These are phyloP conservation scores for Cryptomeria japonica DNA, from an alignment of 75 land plant species.

Conservation along the genomic window DNA sequence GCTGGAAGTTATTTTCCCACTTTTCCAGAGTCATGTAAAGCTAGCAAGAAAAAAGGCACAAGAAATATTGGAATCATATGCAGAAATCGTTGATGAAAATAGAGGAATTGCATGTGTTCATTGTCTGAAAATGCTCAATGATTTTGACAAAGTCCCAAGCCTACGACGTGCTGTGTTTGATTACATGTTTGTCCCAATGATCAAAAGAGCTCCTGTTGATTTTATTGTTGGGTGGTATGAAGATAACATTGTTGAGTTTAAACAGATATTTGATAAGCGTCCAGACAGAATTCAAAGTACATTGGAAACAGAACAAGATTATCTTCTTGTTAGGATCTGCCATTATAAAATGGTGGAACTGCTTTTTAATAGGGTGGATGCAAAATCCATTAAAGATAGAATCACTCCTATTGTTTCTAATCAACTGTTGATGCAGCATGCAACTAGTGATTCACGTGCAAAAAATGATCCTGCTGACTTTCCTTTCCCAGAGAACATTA, in stretches of 20 bases:
- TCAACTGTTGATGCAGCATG: slow-evolving; percentile 30
- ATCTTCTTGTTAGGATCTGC: slow-evolving; percentile 29
- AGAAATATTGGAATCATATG: slow-evolving; percentile 24
- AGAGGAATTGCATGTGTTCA: slow-evolving; percentile 22
- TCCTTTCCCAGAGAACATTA: slow-evolving; percentile 37
- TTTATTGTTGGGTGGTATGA: slow-evolving; percentile 37
- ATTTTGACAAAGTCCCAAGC: slow-evolving; percentile 20
- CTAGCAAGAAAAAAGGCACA: slow-evolving; percentile 18
- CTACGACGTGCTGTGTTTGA: slow-evolving; percentile 39
- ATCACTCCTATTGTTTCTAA: slow-evolving; percentile 28
- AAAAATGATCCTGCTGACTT: slow-evolving; percentile 32
- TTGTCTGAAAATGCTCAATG: slow-evolving; percentile 29
- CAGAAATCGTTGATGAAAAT: slow-evolving; percentile 22
- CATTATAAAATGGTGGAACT: slow-evolving; percentile 32
- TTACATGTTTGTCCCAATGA: slow-evolving; percentile 27
- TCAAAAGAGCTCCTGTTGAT: slow-evolving; percentile 21
- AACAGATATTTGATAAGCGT: slow-evolving; percentile 4
- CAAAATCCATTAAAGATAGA: slow-evolving; percentile 26
- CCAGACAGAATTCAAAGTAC: background rate
- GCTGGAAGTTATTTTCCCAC: slow-evolving; percentile 48
- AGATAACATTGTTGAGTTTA: slow-evolving; percentile 23
- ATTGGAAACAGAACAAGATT: slow-evolving; percentile 30
- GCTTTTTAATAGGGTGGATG: slow-evolving; percentile 26
- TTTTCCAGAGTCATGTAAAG: slow-evolving; percentile 33
- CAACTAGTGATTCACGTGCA: slow-evolving; percentile 33